phyloP scores from a whole-genome alignment of 2,329 filamentous ascomycete genomes.

The Ophiostoma fasciatum region DNA sequence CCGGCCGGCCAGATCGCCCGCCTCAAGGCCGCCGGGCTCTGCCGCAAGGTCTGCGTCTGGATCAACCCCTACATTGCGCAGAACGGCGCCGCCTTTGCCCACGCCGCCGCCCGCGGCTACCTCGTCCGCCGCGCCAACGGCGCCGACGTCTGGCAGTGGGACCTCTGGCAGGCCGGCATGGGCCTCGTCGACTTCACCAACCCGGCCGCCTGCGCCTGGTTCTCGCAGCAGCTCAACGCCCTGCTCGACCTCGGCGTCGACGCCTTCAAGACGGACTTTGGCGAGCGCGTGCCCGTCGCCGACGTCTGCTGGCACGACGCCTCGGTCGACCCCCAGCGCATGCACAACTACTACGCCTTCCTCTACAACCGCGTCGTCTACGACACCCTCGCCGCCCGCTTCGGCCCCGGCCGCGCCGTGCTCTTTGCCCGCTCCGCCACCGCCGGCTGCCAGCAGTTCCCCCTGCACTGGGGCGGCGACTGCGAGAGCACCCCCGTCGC shows the following conservation, averaged over 20 bases:
- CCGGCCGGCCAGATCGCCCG: slow-evolving; percentile 47
- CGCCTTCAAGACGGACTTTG: slow-evolving; percentile 63
- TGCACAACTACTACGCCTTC: slow-evolving; percentile 70
- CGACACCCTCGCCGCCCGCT: slow-evolving; percentile 43
- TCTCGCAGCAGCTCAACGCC: slow-evolving; percentile 40
- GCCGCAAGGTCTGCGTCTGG: slow-evolving; percentile 56
- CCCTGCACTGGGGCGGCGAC: slow-evolving; percentile 59
- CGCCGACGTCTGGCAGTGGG: slow-evolving; percentile 62
- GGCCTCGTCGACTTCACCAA: slow-evolving; percentile 62
- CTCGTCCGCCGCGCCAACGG: slow-evolving; percentile 55
- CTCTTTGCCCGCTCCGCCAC: slow-evolving; percentile 52
- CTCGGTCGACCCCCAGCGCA: slow-evolving; percentile 42
- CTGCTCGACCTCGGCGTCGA: slow-evolving; percentile 58
- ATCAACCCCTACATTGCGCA: slow-evolving; percentile 64
- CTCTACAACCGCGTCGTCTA: slow-evolving; percentile 58
- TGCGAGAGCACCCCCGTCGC: slow-evolving; percentile 61
- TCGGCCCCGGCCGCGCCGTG: slow-evolving; percentile 39
- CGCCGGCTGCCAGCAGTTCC: slow-evolving; percentile 55
- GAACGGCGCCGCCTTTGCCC: slow-evolving; percentile 48
- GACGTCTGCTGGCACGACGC: slow-evolving; percentile 51
- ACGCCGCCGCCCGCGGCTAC: slow-evolving; percentile 51
- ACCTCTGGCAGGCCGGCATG: slow-evolving; percentile 67
- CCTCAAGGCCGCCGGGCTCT: slow-evolving; percentile 46
- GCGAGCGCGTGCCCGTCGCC: slow-evolving; percentile 52
- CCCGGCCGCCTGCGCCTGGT: slow-evolving; percentile 52